Base-by-base conservation (phyloP, 1,139 yeast species). In the Scheffersomyces lignicola region DNA sequence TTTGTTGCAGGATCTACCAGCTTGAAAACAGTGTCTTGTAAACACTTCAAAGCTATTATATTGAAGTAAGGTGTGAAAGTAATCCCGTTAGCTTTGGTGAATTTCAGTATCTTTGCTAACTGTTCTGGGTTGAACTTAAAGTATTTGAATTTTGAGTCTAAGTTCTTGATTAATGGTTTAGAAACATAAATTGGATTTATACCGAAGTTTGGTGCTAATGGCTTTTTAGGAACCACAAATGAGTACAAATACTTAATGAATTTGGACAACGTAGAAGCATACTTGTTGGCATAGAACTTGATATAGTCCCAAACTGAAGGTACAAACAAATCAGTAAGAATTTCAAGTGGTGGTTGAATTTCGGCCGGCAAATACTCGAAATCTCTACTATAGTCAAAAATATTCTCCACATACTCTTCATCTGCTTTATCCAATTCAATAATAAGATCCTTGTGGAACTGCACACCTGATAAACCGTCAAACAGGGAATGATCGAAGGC, bases 381-480 rank as follows among this genome's bases (percentile, higher is more conserved):
- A 26, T 43, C 43, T 12, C 35, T 18, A 14, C 36, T 23, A 33
- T 43, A 47, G 20, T 42, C 31, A 30, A 45, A 42, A 13, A 48
- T 31, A 7, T 29, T 37, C 3, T 40, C 41, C 5, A 31, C 18
- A 18, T 12, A 37, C n/a, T 16, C 29, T 10, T 34, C 28, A 9
- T 20, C 10, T 2, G 47, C 27, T 12, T 7, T 9, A 3, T 39
- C 30, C 5, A 47, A 22, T 15, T 33, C 31, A 18, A 29, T 24
- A 15, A 53, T 37, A 34, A 68, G 53, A 21, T 62, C 60, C 8
- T 47, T 41, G 34, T 64, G 71, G 44, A 69, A 65, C 17, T 46
- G 42, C 6, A 47, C 41, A 1, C 59, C 67, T 7, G 68, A 48
- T 11, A 47, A 52, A 3, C 74, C 75, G 44, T 69, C 74, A 26